Evolutionary conservation across 2,329 filamentous ascomycete species (phyloP).

Genomic region (Neonectria neomacrospora): DNA sequence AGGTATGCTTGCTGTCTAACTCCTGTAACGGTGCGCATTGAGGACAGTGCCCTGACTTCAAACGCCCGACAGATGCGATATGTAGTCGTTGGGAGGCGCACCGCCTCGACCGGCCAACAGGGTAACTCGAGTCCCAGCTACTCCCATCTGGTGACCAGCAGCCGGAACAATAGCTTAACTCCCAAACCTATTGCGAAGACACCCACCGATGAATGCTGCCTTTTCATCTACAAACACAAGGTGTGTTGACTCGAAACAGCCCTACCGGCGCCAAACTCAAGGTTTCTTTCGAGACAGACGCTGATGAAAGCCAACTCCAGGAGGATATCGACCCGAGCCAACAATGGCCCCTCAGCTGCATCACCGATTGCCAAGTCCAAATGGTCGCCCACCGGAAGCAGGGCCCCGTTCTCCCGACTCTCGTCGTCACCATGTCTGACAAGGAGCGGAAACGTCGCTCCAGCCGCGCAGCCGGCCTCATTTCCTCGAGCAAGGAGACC

Average conservation of each 20-base stretch:
- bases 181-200: slow-evolving; percentile 51
- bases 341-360: slow-evolving; percentile 62
- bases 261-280: not conserved
- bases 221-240: slow-evolving; percentile 68
- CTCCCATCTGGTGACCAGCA: slow-evolving; percentile 54
- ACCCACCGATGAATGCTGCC: slow-evolving; percentile 57
- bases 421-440: slow-evolving; percentile 68
- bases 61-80: slow-evolving; percentile 63
- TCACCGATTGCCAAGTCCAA: slow-evolving; percentile 69
- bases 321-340: slow-evolving; percentile 66
- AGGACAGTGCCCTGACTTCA: slow-evolving; percentile 24
- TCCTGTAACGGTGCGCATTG: slow-evolving; percentile 6
- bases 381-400: slow-evolving; percentile 71
- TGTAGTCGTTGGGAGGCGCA: slow-evolving; percentile 62
- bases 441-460: slow-evolving; percentile 73
- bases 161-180: slow-evolving; percentile 52
- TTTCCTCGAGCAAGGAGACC: slow-evolving; percentile 61
- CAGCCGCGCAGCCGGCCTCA: slow-evolving; percentile 69
- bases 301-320: slow-evolving; percentile 35
- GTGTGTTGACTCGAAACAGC: slow-evolving; percentile 47
- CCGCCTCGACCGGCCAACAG: slow-evolving; percentile 48
- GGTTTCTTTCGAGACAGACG: not conserved
- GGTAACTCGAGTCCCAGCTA: slow-evolving; percentile 50
- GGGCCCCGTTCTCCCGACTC: slow-evolving; percentile 67
- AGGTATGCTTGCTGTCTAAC: slow-evolving; percentile 52